A percentile compares a stretch with the other conserved stretches of the same genome.
Evolutionary conservation across 2,329 filamentous ascomycete species (phyloP).

Genomic region (Truncatella angustata): DNA sequence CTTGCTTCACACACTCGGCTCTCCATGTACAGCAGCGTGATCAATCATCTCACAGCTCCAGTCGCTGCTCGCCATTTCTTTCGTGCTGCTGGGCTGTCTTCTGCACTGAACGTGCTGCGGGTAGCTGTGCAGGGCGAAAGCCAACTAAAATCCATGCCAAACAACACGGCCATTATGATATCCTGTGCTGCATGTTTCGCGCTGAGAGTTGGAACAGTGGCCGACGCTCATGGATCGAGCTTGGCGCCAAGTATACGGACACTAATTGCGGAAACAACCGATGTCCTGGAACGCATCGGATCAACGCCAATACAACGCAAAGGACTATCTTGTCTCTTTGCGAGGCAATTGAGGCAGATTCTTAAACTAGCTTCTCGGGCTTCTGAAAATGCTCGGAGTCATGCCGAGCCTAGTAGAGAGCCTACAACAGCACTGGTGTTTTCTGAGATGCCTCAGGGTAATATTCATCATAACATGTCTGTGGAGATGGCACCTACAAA

Average conservation of each 20-base stretch:
- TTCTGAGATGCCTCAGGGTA: conserved; percentile 18
- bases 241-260: conserved; percentile 62
- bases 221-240: conserved; percentile 52
- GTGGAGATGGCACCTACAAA: conserved; percentile 21
- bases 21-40: conserved; percentile 72
- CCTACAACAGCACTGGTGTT: conserved; percentile 15
- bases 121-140: conserved; percentile 70
- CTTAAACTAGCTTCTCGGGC: conserved; percentile 34
- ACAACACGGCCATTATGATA: conserved; percentile 78
- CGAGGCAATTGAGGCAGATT: conserved; percentile 51
- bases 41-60: conserved; percentile 71
- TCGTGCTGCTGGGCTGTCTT: conserved; percentile 67
- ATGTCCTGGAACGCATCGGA: conserved; percentile 67
- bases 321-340: conserved; percentile 62
- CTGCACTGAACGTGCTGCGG: conserved; percentile 71
- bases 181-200: conserved; percentile 72
- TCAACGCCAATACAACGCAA: conserved; percentile 64
- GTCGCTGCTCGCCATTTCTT: conserved; percentile 71
- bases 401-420: conserved; percentile 19
- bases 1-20: conserved; percentile 70
- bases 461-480: conserved; percentile 18
- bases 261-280: conserved; percentile 66
- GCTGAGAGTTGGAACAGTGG: conserved; percentile 60
- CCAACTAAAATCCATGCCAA: conserved; percentile 71
- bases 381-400: conserved; percentile 18